phyloP scores from a whole-genome alignment of 2,329 filamentous ascomycete species.

The Ophiostoma himal-ulmi region DNA sequence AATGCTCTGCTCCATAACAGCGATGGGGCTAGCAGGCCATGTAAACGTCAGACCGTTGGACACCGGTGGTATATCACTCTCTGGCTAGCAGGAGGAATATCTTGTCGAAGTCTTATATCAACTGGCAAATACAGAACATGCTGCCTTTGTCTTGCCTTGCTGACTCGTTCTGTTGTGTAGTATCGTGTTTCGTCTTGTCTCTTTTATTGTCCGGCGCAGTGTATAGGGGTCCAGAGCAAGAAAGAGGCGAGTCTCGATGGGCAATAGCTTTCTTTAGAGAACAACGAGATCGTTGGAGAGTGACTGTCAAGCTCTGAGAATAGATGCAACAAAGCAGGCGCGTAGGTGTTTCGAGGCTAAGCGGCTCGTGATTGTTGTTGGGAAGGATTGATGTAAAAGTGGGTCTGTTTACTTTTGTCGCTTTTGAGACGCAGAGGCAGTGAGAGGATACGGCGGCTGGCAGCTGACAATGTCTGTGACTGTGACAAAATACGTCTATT shows the following conservation, averaged over 20 bases:
- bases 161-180: not conserved
- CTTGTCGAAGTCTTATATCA: not conserved
- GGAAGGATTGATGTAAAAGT: conserved; percentile 15
- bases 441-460: conserved; percentile 6
- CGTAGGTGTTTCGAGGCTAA: not conserved
- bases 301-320: not conserved
- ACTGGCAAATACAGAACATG: not conserved
- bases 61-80: not conserved
- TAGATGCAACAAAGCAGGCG: not conserved
- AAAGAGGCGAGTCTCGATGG: not conserved
- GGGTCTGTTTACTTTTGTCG: conserved; percentile 24
- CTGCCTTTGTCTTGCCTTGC: not conserved
- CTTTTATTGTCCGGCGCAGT: conserved; percentile 3
- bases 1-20: conserved; percentile 17
- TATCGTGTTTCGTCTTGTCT: conserved; percentile 1
- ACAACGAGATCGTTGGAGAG: not conserved
- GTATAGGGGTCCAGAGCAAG: not conserved
- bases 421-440: conserved; percentile 14
- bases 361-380: conserved; percentile 11
- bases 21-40: conserved; percentile 12
- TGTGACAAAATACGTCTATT: not conserved
- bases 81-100: not conserved
- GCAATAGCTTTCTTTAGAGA: not conserved
- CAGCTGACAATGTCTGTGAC: not conserved
- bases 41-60: conserved; percentile 8